Conservation (phyloP, 768 basidiomycete genomes). For the Lactarius sanguifluus region DNA sequence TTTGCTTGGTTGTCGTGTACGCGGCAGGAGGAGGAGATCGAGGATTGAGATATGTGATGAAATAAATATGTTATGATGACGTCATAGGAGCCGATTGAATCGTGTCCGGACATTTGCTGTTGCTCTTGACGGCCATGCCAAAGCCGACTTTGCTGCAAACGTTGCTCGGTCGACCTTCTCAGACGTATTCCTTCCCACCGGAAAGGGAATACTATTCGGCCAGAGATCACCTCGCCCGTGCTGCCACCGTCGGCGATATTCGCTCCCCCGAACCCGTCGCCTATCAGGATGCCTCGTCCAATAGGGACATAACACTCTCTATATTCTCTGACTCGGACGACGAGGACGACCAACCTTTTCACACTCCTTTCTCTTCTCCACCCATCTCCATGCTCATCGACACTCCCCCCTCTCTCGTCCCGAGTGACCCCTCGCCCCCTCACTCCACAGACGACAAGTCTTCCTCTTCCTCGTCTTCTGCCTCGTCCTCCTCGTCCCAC, state of each 20-base stretch:
- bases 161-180: slow-evolving; percentile 25
- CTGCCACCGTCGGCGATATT: background rate
- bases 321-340: slow-evolving; percentile 10
- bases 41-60: background rate
- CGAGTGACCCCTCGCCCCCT: slow-evolving; percentile 3
- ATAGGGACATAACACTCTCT: slow-evolving; percentile 1
- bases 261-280: background rate
- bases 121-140: slow-evolving; percentile 14
- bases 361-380: slow-evolving; percentile 30
- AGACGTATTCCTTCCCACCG: slow-evolving; percentile 19
- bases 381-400: slow-evolving; percentile 26
- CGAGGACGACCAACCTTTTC: slow-evolving; percentile 11
- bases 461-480: slow-evolving; percentile 27
- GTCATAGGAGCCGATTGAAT: background rate
- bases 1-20: slow-evolving; percentile 82
- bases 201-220: slow-evolving; percentile 24
- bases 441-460: slow-evolving; percentile 16
- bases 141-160: slow-evolving; percentile 28
- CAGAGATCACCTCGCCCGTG: slow-evolving; percentile 12
- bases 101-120: background rate
- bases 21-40: slow-evolving; percentile 43
- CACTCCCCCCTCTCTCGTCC: background rate
- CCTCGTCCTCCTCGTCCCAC: slow-evolving; percentile 8
- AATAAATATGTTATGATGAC: background rate
- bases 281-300: background rate